Conservation (phyloP, 306 rosid genomes). For the Betula pendula region DNA sequence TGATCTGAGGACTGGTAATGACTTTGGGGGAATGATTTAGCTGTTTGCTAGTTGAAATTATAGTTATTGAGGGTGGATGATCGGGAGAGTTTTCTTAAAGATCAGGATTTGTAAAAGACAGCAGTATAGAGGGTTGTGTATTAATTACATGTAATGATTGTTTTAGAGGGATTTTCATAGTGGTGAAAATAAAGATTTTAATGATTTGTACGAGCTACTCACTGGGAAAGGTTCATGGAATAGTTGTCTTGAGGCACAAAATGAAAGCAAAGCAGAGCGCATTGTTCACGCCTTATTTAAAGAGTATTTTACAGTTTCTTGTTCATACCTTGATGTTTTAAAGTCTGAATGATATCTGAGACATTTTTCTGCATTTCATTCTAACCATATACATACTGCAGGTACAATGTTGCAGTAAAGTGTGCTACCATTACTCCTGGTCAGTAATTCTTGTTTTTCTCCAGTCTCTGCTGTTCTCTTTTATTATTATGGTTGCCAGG, state of each 20-base stretch:
- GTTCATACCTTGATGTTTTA: not conserved
- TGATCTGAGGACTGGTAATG: not conserved
- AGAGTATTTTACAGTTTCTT: not conserved
- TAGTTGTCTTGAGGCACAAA: not conserved
- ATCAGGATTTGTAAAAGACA: not conserved
- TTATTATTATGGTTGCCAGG: not conserved
- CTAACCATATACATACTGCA: slow-evolving; percentile 33
- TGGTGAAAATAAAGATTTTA: slow-evolving; percentile 10
- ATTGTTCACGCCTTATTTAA: not conserved
- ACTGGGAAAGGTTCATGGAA: not conserved
- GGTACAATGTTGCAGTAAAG: slow-evolving; percentile 94
- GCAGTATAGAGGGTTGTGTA: not conserved
- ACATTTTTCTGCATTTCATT: slow-evolving; percentile 16
- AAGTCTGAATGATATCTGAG: slow-evolving; percentile 8
- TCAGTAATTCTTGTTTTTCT: slow-evolving; percentile 37
- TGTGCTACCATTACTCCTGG: slow-evolving; percentile 99
- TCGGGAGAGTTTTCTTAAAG: not conserved
- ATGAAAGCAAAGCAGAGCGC: not conserved
- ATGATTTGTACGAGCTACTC: not conserved
- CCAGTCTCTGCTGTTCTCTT: slow-evolving; percentile 6
- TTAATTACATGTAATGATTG: not conserved
- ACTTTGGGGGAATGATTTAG: not conserved
- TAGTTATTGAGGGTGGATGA: slow-evolving; percentile 18
- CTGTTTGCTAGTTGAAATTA: slow-evolving; percentile 11
- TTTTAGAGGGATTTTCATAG: slow-evolving; percentile 12